Conservation (phyloP, 495 filamentous ascomycete genomes). For the Aspergillus diversus region DNA sequence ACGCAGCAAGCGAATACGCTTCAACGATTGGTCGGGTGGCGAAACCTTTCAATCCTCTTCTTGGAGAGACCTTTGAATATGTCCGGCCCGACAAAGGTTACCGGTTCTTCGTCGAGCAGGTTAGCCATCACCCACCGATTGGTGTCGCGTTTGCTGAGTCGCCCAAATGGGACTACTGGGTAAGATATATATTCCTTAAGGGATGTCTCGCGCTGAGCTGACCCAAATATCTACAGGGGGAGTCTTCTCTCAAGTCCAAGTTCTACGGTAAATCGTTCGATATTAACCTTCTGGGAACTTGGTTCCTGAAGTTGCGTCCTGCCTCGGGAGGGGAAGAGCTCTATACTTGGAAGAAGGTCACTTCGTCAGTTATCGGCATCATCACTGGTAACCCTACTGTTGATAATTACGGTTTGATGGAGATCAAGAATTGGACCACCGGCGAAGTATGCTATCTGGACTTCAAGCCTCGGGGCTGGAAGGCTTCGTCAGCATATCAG, state of each 20-base stretch:
- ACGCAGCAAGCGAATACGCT: conserved; percentile 93
- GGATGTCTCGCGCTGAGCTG: conserved; percentile 12
- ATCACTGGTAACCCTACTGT: conserved; percentile 95
- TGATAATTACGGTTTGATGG: conserved; percentile 98
- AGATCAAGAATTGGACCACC: conserved; percentile 95
- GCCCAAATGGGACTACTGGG: conserved; percentile 93
- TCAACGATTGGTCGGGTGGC: conserved; percentile 96
- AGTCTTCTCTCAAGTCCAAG: conserved; percentile 95
- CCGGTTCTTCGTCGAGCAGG: conserved; percentile 97
- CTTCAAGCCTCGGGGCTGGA: conserved; percentile 96
- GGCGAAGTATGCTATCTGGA: conserved; percentile 89
- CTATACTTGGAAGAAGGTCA: conserved; percentile 99
- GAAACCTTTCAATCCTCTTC: conserved; percentile 95
- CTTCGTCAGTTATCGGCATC: conserved; percentile 95
- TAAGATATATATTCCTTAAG: conserved; percentile 34
- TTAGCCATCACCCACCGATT: conserved; percentile 96
- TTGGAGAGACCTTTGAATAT: conserved; percentile 98
- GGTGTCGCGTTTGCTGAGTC: conserved; percentile 93
- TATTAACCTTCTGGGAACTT: conserved; percentile 93
- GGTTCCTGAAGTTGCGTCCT: conserved; percentile 90
- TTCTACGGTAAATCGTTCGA: conserved; percentile 98
- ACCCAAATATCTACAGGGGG: conserved; percentile 55
- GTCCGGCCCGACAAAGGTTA: conserved; percentile 93
- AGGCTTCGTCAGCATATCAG: conserved; percentile 84
- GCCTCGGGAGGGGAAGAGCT: conserved; percentile 80